These are phyloP conservation scores for Neofusicoccum laricinum DNA, from an alignment of 2,329 filamentous ascomycete genomes.

Conservation along the genomic window DNA sequence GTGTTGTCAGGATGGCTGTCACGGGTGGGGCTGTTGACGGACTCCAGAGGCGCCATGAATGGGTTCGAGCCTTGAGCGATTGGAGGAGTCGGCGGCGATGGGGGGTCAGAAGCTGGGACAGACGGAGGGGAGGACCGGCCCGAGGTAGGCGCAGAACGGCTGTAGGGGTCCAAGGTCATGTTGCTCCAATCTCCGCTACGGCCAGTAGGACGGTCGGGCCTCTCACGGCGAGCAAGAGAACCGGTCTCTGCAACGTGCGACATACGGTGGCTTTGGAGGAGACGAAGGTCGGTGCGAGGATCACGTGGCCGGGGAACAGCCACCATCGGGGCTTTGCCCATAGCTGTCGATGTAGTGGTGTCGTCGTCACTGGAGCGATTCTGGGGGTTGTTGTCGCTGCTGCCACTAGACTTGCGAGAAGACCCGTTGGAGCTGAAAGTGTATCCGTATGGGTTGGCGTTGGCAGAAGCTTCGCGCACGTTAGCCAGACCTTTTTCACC, in stretches of 20 bases:
- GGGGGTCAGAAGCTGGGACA: background rate
- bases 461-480: background rate
- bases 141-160: background rate
- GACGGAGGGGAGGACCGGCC: constrained; percentile 5
- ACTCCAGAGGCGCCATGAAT: constrained; percentile 16
- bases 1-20: constrained; percentile 27
- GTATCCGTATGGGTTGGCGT: background rate
- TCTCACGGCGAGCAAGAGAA: constrained; percentile 40
- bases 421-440: background rate
- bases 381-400: constrained; percentile 8
- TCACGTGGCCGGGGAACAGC: constrained; percentile 24
- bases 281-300: constrained; percentile 17
- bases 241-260: constrained; percentile 52
- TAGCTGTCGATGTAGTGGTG: background rate
- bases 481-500: background rate
- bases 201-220: constrained; percentile 32
- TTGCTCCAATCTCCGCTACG: constrained; percentile 38
- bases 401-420: constrained; percentile 12
- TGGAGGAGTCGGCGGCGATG: constrained; percentile 17
- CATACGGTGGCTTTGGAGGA: constrained; percentile 47
- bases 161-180: constrained; percentile 27
- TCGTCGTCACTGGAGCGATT: constrained; percentile 1
- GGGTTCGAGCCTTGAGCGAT: constrained; percentile 22
- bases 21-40: constrained; percentile 21
- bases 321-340: constrained; percentile 16